Evolutionary conservation across 306 rosid genomes (phyloP), one percentile per base, ranked within the genome.

Genomic region (Lithocarpus polystachyus): DNA sequence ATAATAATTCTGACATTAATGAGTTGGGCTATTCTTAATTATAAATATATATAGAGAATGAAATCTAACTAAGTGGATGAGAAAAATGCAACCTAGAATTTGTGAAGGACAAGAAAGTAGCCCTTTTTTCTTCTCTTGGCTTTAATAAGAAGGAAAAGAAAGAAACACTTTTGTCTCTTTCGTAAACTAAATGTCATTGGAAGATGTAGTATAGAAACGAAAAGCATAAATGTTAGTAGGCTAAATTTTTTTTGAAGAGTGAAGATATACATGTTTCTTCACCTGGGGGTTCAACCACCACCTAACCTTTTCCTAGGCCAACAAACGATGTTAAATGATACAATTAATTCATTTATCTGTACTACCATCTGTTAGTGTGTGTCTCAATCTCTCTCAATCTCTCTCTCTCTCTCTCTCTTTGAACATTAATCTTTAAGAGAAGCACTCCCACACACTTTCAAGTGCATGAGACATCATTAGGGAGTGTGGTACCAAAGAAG

Each of bases 261-360:
- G 48, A 73, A 40, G 45, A 40, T 40, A 8, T 40, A 8, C 45
- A 40, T 74, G 88, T 40, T 81, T 65, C 35, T 75, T 77, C 75
- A 9, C 73, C 22, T 5, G 67, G 89, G 53, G 90, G 97, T 94
- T 92, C 93, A 94, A 94, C 98, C 18, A 94, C 97, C 97, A 92
- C 93, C 97, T 70, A 92, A 94, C 82, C 61, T 77, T 82, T 80
- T 81, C 60, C 88, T 86, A 87, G 84, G 90, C 93, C 96, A 89
- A 88, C 90, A 87, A 89, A 90, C 85, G 87, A 75, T 80, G 87
- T 89, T 88, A 77, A 87, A 88, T 89, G 90, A 84, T 80, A 88
- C 89, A 82, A 85, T 88, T 82, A 87, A 94, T 89, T 81, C 89
- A 59, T 84, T 65, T 68, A 68, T 77, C 80, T 79, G 78, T 65